Evolutionary conservation across 495 filamentous ascomycete species (phyloP), one percentile per base, ranked within the genome.

Genomic region (Penicillium macrosclerotiorum): DNA sequence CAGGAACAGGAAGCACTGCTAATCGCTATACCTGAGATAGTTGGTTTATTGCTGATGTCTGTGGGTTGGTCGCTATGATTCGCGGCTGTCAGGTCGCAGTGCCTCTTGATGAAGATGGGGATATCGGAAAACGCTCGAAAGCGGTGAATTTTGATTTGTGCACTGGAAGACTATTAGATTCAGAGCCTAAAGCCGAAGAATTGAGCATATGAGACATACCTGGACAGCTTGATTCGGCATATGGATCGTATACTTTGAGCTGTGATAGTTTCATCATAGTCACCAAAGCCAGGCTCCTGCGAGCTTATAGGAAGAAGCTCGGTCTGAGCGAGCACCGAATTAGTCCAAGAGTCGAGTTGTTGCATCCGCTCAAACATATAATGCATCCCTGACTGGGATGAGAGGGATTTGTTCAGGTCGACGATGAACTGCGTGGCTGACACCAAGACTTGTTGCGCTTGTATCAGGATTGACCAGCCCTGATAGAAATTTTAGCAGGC

Each of bases 51-150:
- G 11, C 54, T 52, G 23, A 62, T 54, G 8, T 55, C 54, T 36
- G 57, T 45, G 17, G 62, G 33, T 4, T 37, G 16, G 9, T 60
- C 57, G 37, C 44, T 52, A 20, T 70, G 57, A 5, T 64, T 62
- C 14, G 64, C 63, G 13, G 64, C 52, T 20, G 67, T 73, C 4
- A 83, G 61, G 48, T 82, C 80, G 52, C 78, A 83, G 34, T 82
- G 79, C 42, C 73, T 75, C 33, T 74, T 76, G 9, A 75, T 70
- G 59, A 82, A 83, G 11, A 83, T 70, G 7, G 80, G 79, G 1
- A 79, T 72, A 45, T 83, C 78, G 32, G 72, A 76, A 57, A 83
- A 83, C 25, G 80, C 80, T 52, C 72, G 66, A 50, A 80, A 82
- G 12, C 79, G 77, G 37, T 83, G 79, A 1, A 75, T 63, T 54